phyloP scores from a whole-genome alignment of 768 basidiomycete species.

The Neoboletus subvelutipes region DNA sequence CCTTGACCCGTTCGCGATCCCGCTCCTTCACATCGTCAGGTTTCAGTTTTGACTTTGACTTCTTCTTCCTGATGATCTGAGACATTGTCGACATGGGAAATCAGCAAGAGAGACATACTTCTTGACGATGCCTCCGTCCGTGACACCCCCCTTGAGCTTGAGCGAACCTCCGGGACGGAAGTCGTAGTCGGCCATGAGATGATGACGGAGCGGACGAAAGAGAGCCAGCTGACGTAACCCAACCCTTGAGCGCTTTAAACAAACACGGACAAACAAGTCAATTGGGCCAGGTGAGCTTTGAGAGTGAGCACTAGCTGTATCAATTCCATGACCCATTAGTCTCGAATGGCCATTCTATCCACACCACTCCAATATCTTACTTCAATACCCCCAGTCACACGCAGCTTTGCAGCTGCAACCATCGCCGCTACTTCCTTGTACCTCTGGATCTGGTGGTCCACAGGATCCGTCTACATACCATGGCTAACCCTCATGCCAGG shows the following conservation, averaged over 20 bases:
- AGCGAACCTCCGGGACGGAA: slow-evolving; percentile 84
- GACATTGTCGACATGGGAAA: background rate
- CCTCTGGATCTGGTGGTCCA: slow-evolving; percentile 62
- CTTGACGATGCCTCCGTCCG: slow-evolving; percentile 78
- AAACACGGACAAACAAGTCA: slow-evolving; percentile 29
- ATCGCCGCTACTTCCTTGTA: slow-evolving; percentile 57
- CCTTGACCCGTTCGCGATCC: slow-evolving; percentile 46
- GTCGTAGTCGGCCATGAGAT: slow-evolving; percentile 78
- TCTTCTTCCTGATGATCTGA: slow-evolving; percentile 68
- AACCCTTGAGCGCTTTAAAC: slow-evolving; percentile 7
- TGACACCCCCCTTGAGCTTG: slow-evolving; percentile 83
- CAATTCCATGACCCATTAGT: slow-evolving; percentile 16
- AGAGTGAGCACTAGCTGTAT: background rate
- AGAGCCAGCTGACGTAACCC: slow-evolving; percentile 32
- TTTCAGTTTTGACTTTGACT: slow-evolving; percentile 68
- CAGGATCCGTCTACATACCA: slow-evolving; percentile 44
- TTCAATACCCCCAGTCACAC: slow-evolving; percentile 79
- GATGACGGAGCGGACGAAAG: slow-evolving; percentile 17
- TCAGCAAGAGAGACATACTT: slow-evolving; percentile 52
- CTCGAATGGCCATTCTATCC: slow-evolving; percentile 70
- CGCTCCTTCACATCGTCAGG: slow-evolving; percentile 44
- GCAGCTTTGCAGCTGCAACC: slow-evolving; percentile 64
- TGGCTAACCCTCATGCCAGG: slow-evolving; percentile 85
- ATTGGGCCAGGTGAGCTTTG: background rate
- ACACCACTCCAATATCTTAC: slow-evolving; percentile 67